Percentiles rank a stretch among this genome's conserved stretches.
Evolutionary conservation across 2,329 filamentous ascomycete species (phyloP).

Genomic region (Trichoderma endophyticum): DNA sequence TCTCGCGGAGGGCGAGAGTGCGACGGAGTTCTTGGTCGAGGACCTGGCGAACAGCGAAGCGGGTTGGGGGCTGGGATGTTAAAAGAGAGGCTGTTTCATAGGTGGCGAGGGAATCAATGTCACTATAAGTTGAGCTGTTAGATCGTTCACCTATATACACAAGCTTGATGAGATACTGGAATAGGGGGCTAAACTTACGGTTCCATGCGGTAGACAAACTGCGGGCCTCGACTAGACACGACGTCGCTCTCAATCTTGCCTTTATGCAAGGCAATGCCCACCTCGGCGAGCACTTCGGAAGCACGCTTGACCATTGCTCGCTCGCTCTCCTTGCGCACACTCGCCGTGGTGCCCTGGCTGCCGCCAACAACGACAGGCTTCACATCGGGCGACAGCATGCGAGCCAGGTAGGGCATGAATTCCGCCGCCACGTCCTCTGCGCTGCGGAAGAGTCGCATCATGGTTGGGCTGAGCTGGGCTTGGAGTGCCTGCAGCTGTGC

Average conservation of each 20-base stretch:
- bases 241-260: constrained; percentile 72
- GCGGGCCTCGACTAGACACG: constrained; percentile 54
- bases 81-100: constrained; percentile 66
- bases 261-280: constrained; percentile 77
- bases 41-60: constrained; percentile 92
- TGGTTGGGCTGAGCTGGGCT: constrained; percentile 64
- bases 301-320: constrained; percentile 76
- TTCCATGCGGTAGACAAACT: constrained; percentile 92
- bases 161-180: neutral
- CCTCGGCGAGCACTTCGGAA: constrained; percentile 76
- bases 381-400: constrained; percentile 82
- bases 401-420: constrained; percentile 77
- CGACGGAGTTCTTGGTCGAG: constrained; percentile 85
- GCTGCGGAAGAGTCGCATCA: constrained; percentile 76
- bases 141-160: neutral
- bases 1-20: constrained; percentile 64
- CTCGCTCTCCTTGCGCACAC: constrained; percentile 83
- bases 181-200: constrained; percentile 58
- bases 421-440: constrained; percentile 75
- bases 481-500: constrained; percentile 72
- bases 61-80: constrained; percentile 64
- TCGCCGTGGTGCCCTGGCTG: constrained; percentile 66
- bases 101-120: constrained; percentile 72
- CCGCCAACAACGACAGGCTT: constrained; percentile 83
- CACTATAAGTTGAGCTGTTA: constrained; percentile 35